Base-by-base conservation (phyloP, 495 filamentous ascomycete species). In the Aspergillus ostianus region DNA sequence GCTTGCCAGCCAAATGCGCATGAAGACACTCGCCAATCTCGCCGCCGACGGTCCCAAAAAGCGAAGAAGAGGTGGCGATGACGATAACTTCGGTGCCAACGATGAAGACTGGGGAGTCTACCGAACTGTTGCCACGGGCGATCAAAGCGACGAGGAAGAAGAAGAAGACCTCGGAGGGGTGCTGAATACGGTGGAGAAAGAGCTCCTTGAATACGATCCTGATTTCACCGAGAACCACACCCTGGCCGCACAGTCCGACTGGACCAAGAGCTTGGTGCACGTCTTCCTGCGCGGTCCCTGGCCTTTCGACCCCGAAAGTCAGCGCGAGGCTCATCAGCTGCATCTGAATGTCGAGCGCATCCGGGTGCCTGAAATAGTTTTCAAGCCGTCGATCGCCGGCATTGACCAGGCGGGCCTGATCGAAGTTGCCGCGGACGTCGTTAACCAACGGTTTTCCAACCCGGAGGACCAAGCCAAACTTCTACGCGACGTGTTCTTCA, bases 71-170 rank as follows among this genome's bases (percentile, higher is more conserved):
- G 88, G 88, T 18, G 80, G 79, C 18, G 84, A 85, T 56, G 94
- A 98, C 65, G 94, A 98, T 68, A 90, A 89, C 58, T 98, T 98
- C 69, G 94, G 94, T 57, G 93, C 93, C 36, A 94, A 98, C 68
- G 94, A 98, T 64, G 91, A 93, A 57, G 94, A 98, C 72, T 98
- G 94, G 94, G 89, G 89, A 54, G 91, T 98, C 15, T 98, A 98
- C 73, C 87, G 95, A 19, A 88, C 85, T 23, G 93, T 98, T 47
- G 91, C 91, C 4, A 91, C 87, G 1, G 92, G 89, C 17, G 85
- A 88, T 9, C 74, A 75, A 18, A 88, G 86, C 63, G 91, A 93
- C 67, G 87, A 90, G 18, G 87, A 90, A 60, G 88, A 91, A 57
- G 92, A 96, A 63, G 92, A 97, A 73, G 93, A 97, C 61, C 80